Percentiles rank a stretch among this genome's conserved stretches.
Conservation (phyloP, 441 rosid species). For the Adansonia grandidieri region DNA sequence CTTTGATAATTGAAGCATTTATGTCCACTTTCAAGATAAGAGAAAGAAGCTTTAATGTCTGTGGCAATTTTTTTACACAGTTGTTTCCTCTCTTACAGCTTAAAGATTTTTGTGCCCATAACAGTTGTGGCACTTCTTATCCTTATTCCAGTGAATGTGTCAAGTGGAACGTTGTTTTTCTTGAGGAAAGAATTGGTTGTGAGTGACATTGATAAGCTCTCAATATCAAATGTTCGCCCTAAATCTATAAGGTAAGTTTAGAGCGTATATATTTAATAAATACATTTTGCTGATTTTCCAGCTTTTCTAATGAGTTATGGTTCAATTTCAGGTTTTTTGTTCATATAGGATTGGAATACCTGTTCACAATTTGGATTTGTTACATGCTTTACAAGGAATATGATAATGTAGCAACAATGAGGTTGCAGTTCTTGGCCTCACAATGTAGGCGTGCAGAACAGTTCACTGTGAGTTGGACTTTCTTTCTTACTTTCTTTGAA, state of each 20-base stretch:
- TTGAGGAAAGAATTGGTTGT: slow-evolving; percentile 78
- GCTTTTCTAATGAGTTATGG: slow-evolving; percentile 25
- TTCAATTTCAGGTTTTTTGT: slow-evolving; percentile 78
- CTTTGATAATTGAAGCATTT: slow-evolving; percentile 11
- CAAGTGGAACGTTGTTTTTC: slow-evolving; percentile 87
- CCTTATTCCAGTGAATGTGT: slow-evolving; percentile 92
- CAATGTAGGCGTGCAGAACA: slow-evolving; percentile 83
- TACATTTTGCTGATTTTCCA: not conserved
- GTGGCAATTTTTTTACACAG: not conserved
- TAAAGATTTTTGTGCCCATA: slow-evolving; percentile 84
- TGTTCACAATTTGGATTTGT: slow-evolving; percentile 87
- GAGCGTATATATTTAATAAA: not conserved
- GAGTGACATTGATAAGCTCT: slow-evolving; percentile 90
- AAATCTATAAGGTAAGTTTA: slow-evolving; percentile 67
- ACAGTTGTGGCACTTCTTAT: slow-evolving; percentile 74
- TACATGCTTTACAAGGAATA: slow-evolving; percentile 93
- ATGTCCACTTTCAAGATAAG: not conserved
- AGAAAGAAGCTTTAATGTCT: slow-evolving; percentile 7
- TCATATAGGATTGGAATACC: slow-evolving; percentile 83
- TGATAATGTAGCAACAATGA: slow-evolving; percentile 72
- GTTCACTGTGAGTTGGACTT: slow-evolving; percentile 75
- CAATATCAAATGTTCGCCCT: slow-evolving; percentile 91
- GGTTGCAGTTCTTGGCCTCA: slow-evolving; percentile 82
- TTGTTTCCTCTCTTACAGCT: slow-evolving; percentile 48
- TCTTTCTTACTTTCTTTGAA: not conserved